A percentile compares a stretch with the other conserved stretches of the same genome.
These are phyloP conservation scores for Chlamydomonas incerta DNA, from an alignment of 139 green algal species.

Conservation along the genomic window DNA sequence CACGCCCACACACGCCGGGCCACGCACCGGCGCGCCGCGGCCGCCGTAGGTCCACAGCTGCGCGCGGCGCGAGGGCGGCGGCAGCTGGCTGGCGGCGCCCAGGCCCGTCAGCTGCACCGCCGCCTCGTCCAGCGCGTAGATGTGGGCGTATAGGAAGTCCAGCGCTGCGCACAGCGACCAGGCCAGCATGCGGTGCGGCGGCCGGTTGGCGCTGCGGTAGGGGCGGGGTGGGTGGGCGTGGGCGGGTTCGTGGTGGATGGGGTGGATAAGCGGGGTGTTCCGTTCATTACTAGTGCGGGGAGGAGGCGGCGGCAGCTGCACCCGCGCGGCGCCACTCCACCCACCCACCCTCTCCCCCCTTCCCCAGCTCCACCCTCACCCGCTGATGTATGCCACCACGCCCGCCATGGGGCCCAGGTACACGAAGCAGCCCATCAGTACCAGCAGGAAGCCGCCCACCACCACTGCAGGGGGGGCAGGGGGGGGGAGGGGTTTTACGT, in stretches of 20 bases:
- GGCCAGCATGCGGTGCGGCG: not conserved
- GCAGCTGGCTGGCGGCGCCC: conserved; percentile 16
- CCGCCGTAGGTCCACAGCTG: not conserved
- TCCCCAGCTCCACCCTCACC: not conserved
- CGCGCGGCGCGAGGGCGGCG: not conserved
- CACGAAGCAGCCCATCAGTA: conserved; percentile 18
- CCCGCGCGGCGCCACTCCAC: not conserved
- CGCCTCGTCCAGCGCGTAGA: conserved; percentile 36
- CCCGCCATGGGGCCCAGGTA: conserved; percentile 31
- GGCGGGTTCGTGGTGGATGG: not conserved
- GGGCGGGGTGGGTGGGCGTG: not conserved
- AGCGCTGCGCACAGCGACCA: not conserved
- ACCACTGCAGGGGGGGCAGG: not conserved
- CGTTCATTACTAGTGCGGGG: no score
- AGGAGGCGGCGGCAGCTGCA: not conserved
- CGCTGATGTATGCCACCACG: conserved; percentile 9
- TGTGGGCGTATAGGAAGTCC: conserved; percentile 32
- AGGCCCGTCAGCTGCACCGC: conserved; percentile 39
- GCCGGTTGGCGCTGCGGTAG: conserved; percentile 17
- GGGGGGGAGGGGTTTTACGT: no score
- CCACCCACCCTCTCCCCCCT: not conserved
- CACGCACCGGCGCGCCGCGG: not conserved
- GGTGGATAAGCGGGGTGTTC: not conserved
- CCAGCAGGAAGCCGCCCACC: conserved; percentile 13
- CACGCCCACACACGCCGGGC: not conserved